phyloP scores from a whole-genome alignment of 2,329 filamentous ascomycete species.

The Falciphora oryzae region DNA sequence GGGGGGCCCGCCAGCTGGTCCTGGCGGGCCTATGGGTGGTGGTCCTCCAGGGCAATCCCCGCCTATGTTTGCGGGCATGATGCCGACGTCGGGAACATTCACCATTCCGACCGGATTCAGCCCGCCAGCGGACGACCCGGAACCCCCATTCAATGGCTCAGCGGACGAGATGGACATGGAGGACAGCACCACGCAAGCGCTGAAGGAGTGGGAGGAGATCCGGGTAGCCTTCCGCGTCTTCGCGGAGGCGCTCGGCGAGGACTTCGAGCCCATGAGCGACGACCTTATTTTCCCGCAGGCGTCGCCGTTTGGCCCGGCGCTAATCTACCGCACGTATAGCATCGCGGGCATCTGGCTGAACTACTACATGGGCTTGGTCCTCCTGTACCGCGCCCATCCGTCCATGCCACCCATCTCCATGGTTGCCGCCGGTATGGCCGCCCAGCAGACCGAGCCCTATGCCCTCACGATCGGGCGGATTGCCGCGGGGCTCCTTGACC shows the following conservation, averaged over 20 bases:
- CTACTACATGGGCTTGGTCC: conserved; percentile 78
- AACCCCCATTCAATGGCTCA: conserved; percentile 35
- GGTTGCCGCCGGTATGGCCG: conserved; percentile 75
- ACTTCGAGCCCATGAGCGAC: conserved; percentile 68
- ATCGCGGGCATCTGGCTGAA: conserved; percentile 84
- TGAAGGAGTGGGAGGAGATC: conserved; percentile 75
- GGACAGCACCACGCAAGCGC: conserved; percentile 59
- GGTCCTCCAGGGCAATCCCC: conserved; percentile 29
- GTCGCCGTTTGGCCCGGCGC: conserved; percentile 75
- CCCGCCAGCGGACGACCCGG: conserved; percentile 37
- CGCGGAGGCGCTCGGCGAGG: conserved; percentile 58
- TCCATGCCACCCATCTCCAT: conserved; percentile 88
- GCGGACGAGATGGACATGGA: conserved; percentile 55
- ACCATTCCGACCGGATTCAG: conserved; percentile 49
- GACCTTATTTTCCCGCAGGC: conserved; percentile 57
- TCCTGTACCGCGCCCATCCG: conserved; percentile 77
- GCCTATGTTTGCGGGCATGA: conserved; percentile 48
- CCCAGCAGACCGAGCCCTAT: conserved; percentile 62
- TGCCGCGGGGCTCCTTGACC: conserved; percentile 62
- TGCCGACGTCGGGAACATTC: conserved; percentile 46
- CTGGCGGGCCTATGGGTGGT: conserved; percentile 6
- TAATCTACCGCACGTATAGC: conserved; percentile 80
- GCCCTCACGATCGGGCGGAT: conserved; percentile 77
- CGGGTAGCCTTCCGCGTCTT: conserved; percentile 64
- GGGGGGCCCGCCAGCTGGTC: conserved; percentile 12